Evolutionary conservation across 305 asterid genomes (phyloP).

Genomic region (Coffea humblotiana): DNA sequence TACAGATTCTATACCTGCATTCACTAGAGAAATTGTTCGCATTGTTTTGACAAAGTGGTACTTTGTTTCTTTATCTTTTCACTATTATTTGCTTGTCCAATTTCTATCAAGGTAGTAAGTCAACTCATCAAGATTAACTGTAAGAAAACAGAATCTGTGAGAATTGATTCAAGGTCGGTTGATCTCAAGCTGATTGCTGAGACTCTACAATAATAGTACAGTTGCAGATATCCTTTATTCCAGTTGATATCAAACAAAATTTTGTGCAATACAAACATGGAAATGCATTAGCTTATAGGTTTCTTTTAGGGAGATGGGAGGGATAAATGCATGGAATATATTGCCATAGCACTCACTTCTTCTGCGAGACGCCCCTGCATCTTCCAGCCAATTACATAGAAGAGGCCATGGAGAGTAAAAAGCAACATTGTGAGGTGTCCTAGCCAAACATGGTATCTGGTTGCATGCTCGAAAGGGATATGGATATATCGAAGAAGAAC

Average conservation of each 20-base stretch:
- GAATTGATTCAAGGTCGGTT: neutral
- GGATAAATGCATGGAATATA: neutral
- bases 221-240: neutral
- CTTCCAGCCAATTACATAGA: conserved; percentile 55
- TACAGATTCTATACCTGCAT: too few species aligned
- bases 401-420: conserved; percentile 74
- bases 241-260: neutral
- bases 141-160: neutral
- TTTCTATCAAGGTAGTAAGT: neutral
- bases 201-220: neutral
- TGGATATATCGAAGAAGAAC: conserved; percentile 68
- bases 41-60: neutral
- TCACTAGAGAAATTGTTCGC: too few species aligned
- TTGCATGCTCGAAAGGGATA: conserved; percentile 88
- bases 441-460: conserved; percentile 85
- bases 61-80: neutral
- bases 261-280: neutral
- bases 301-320: neutral
- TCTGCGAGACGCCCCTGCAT: conserved; percentile 47
- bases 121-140: neutral
- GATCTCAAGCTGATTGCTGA: too few species aligned
- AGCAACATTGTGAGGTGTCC: conserved; percentile 83
- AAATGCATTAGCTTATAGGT: neutral
- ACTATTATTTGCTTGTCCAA: neutral
- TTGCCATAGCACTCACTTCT: conserved; percentile 39